These are phyloP conservation scores for Thymus mandschuricus DNA, from an alignment of 257 asterid species.

Conservation along the genomic window DNA sequence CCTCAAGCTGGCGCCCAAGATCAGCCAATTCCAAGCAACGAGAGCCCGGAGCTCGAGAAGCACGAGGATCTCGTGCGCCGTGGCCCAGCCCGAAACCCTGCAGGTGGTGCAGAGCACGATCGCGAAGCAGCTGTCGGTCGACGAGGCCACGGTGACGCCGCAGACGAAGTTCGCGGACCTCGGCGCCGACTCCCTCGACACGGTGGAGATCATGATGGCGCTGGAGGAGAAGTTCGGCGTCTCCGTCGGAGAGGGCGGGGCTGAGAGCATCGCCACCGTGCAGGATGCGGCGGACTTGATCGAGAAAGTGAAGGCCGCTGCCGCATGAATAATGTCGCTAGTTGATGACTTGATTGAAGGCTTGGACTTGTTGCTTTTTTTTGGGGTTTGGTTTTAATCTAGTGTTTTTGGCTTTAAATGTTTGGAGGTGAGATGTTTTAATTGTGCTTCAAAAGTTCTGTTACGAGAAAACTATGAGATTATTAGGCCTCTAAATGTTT, in stretches of 20 bases:
- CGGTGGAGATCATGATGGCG: slow-evolving; percentile 69
- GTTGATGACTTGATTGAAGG: no score
- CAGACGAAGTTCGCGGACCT: slow-evolving; percentile 53
- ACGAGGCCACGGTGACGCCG: slow-evolving; percentile 45
- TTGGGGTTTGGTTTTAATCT: no score
- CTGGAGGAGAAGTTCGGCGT: slow-evolving; percentile 59
- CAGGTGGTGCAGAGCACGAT: slow-evolving; percentile 47
- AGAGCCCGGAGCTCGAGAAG: slow-evolving; percentile 19
- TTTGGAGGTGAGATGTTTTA: background rate
- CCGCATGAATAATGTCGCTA: slow-evolving; percentile 19
- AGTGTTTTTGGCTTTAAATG: background rate
- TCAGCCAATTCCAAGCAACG: slow-evolving; percentile 25
- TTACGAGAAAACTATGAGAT: background rate
- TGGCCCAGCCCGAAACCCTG: slow-evolving; percentile 50
- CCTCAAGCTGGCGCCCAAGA: slow-evolving; percentile 25
- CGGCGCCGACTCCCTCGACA: slow-evolving; percentile 68
- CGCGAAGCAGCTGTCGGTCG: slow-evolving; percentile 54
- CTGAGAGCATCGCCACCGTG: slow-evolving; percentile 57
- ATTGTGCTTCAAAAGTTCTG: background rate
- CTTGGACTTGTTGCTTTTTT: no score
- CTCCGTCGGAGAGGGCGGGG: slow-evolving; percentile 59
- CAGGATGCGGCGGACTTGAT: slow-evolving; percentile 70
- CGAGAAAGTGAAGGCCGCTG: slow-evolving; percentile 50
- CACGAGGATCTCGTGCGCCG: slow-evolving; percentile 36
- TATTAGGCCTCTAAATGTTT: background rate